phyloP scores from a whole-genome alignment of 805 yeast species.

The Hermanozyma aechmeae region DNA sequence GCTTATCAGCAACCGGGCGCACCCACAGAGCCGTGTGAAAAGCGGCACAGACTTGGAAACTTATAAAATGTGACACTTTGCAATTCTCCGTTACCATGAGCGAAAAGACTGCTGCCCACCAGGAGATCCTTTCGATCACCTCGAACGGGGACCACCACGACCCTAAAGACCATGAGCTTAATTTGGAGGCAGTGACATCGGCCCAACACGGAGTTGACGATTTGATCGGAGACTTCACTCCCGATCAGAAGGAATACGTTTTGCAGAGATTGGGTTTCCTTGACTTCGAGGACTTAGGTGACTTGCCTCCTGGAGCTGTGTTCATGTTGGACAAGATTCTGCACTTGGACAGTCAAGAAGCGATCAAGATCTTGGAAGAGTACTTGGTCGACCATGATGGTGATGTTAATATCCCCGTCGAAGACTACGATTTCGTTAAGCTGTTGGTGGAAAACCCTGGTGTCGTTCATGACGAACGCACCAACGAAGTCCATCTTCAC shows the following conservation, averaged over 20 bases:
- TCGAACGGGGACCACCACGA: neutral
- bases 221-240: slow-evolving; percentile 15
- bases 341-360: slow-evolving; percentile 24
- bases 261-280: neutral
- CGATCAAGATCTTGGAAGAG: slow-evolving; percentile 28
- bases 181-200: slow-evolving; percentile 13
- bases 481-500: too few species aligned
- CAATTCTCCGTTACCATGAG: too few species aligned
- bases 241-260: slow-evolving; percentile 5
- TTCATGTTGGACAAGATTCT: slow-evolving; percentile 31
- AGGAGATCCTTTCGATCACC: too few species aligned
- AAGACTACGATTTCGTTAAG: slow-evolving; percentile 24
- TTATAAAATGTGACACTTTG: too few species aligned
- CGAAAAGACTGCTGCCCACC: too few species aligned
- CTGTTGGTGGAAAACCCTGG: slow-evolving; percentile 5
- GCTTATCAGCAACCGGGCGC: too few species aligned
- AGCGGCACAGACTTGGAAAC: too few species aligned
- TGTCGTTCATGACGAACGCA: too few species aligned
- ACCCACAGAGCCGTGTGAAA: too few species aligned
- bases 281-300: neutral
- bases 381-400: slow-evolving; percentile 32
- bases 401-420: slow-evolving; percentile 39
- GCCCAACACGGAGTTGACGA: slow-evolving; percentile 15
- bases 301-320: neutral
- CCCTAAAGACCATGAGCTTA: slow-evolving; percentile 6